A percentile compares a stretch with the other conserved stretches of the same genome.
These are phyloP conservation scores for Mucor racemosus DNA, from an alignment of 371 early-diverging fungal genomes.

Conservation along the genomic window DNA sequence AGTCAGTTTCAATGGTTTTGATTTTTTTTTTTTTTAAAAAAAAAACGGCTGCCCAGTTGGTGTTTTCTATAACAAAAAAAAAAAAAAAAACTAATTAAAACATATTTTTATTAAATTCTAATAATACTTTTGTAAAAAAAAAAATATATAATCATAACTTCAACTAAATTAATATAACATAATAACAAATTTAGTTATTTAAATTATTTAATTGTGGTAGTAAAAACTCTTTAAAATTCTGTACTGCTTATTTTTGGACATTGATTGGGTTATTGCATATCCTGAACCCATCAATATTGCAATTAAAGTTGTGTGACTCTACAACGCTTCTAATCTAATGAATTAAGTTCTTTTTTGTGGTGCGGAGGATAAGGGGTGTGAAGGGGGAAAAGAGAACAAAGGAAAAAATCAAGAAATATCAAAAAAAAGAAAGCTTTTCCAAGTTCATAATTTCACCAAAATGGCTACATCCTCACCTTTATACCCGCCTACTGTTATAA, in stretches of 20 bases:
- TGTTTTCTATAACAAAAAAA: background rate
- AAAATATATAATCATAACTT: too few species aligned
- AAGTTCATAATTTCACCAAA: background rate
- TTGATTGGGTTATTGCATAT: too few species aligned
- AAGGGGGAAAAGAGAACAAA: background rate
- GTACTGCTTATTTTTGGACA: background rate
- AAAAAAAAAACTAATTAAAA: too few species aligned
- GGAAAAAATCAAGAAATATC: background rate
- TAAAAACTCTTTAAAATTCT: background rate
- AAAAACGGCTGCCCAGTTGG: background rate
- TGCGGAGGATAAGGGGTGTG: constrained; percentile 1
- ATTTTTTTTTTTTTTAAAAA: too few species aligned
- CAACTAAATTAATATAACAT: too few species aligned
- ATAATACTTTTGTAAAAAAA: too few species aligned
- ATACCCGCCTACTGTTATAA: constrained; percentile 18
- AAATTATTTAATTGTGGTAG: too few species aligned
- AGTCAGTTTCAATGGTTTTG: background rate
- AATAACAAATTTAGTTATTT: background rate
- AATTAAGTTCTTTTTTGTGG: background rate
- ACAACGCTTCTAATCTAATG: too few species aligned
- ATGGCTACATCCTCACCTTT: constrained; percentile 23
- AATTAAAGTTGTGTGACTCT: constrained; percentile 3
- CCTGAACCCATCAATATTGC: background rate
- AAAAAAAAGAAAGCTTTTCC: background rate
- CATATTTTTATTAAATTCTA: too few species aligned